Evolutionary conservation across 768 basidiomycete genomes (phyloP).

Genomic region (Kondoa malvinella): DNA sequence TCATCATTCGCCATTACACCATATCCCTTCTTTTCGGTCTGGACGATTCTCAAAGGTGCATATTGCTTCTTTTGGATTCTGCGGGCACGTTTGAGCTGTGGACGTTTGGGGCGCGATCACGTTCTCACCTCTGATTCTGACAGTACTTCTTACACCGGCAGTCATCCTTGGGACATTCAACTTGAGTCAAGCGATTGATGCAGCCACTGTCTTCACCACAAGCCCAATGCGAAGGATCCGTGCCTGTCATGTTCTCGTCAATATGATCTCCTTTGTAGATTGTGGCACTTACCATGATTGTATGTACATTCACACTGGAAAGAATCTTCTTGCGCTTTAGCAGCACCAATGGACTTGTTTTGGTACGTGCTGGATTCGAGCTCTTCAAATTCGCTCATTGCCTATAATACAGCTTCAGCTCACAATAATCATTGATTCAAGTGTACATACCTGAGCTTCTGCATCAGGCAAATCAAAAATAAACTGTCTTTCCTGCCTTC

Average conservation of each 20-base stretch:
- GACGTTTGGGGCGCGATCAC: not conserved
- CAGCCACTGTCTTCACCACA: constrained; percentile 83
- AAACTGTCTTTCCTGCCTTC: too few relatives aligned
- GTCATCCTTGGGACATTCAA: constrained; percentile 80
- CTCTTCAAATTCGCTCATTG: constrained; percentile 46
- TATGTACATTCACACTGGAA: constrained; percentile 88
- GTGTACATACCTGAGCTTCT: too few relatives aligned
- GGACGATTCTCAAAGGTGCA: constrained; percentile 69
- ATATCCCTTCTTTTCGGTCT: constrained; percentile 89
- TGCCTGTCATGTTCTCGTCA: constrained; percentile 34
- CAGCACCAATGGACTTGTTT: constrained; percentile 66
- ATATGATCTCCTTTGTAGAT: not conserved
- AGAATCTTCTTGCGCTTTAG: constrained; percentile 73
- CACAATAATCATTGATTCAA: too few relatives aligned
- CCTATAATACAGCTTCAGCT: too few relatives aligned
- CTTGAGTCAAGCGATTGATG: constrained; percentile 91
- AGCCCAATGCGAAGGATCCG: constrained; percentile 46
- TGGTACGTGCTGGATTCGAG: constrained; percentile 70
- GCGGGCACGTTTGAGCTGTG: constrained; percentile 2
- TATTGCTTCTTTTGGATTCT: constrained; percentile 81
- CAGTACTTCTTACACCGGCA: constrained; percentile 69
- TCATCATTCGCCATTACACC: constrained; percentile 58
- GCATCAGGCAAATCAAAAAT: too few relatives aligned
- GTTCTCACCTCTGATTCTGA: constrained; percentile 56
- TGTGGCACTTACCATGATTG: constrained; percentile 31